Evolutionary conservation across 306 rosid species (phyloP).

Genomic region (Hippophae tibetana): DNA sequence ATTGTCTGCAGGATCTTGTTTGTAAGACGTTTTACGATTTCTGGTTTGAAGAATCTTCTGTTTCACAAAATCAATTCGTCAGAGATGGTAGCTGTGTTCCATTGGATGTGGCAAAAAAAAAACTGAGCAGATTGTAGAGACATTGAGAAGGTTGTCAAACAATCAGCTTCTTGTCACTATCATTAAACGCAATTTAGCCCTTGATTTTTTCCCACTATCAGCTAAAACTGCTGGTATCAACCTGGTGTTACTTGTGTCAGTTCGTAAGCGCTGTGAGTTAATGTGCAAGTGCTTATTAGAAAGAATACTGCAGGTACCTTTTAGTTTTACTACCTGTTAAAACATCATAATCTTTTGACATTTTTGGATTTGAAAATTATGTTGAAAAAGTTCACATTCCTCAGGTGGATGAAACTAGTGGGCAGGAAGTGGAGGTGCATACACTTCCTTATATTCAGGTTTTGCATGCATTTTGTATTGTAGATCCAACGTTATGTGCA

Average conservation of each 20-base stretch:
- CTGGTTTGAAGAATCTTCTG: constrained; percentile 95
- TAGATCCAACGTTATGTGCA: constrained; percentile 86
- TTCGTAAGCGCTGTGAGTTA: constrained; percentile 88
- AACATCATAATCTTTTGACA: constrained; percentile 5
- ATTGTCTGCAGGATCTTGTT: constrained; percentile 72
- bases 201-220: constrained; percentile 94
- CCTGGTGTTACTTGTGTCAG: constrained; percentile 66
- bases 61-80: constrained; percentile 53
- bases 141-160: constrained; percentile 74
- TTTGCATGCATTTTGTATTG: constrained; percentile 92
- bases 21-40: constrained; percentile 94
- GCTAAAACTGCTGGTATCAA: constrained; percentile 78
- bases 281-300: constrained; percentile 97
- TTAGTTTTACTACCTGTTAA: background rate
- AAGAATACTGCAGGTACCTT: constrained; percentile 75
- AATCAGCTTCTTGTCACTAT: constrained; percentile 77
- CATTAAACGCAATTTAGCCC: constrained; percentile 84
- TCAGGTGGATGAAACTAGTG: constrained; percentile 84
- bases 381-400: constrained; percentile 11
- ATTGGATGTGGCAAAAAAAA: constrained; percentile 71
- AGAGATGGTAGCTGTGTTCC: constrained; percentile 90
- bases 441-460: constrained; percentile 81
- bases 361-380: constrained; percentile 14
- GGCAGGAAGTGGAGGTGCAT: constrained; percentile 52
- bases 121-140: constrained; percentile 93